A percentile compares a stretch with the other conserved stretches of the same genome.
These are phyloP conservation scores for Parietichytrium sp. DNA, from an alignment of 108 stramenopile species.

Conservation along the genomic window DNA sequence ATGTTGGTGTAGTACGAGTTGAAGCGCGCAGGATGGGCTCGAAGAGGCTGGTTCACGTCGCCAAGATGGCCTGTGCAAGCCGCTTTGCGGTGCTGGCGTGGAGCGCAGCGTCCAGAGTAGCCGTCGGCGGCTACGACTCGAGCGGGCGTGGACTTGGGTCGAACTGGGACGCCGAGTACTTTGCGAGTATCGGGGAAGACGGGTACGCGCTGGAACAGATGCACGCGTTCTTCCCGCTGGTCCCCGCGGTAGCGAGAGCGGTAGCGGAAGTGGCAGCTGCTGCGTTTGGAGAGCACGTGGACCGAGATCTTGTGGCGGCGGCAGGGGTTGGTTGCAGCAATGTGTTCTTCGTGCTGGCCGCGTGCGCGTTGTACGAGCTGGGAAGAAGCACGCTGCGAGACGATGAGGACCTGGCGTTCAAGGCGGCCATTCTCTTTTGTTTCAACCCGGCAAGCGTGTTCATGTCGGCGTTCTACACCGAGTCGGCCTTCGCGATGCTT, in stretches of 20 bases:
- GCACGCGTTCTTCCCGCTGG: slow-evolving; percentile 56
- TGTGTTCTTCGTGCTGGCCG: slow-evolving; percentile 45
- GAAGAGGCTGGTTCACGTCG: too few relatives aligned
- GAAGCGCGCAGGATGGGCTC: too few relatives aligned
- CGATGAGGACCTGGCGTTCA: slow-evolving; percentile 25
- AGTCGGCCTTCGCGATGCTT: slow-evolving; percentile 45
- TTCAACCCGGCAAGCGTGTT: slow-evolving; percentile 50
- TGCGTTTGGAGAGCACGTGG: not conserved
- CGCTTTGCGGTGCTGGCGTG: not conserved
- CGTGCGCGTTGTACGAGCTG: slow-evolving; percentile 43
- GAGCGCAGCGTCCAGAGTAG: not conserved
- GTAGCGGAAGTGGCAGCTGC: not conserved
- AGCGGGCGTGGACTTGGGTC: not conserved
- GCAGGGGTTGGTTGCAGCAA: slow-evolving; percentile 46
- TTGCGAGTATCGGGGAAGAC: not conserved
- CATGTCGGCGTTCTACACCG: slow-evolving; percentile 53
- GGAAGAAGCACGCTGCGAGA: not conserved
- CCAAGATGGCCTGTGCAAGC: not conserved
- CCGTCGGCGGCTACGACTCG: not conserved
- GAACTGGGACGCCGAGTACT: slow-evolving; percentile 44
- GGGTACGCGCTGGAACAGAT: slow-evolving; percentile 47
- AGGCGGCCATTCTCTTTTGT: slow-evolving; percentile 48
- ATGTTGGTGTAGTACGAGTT: too few relatives aligned
- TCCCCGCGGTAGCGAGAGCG: slow-evolving; percentile 26
- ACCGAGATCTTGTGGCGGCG: slow-evolving; percentile 18